Evolutionary conservation across 2,329 filamentous ascomycete genomes (phyloP).

Genomic region (Rugonectria rugulosa): DNA sequence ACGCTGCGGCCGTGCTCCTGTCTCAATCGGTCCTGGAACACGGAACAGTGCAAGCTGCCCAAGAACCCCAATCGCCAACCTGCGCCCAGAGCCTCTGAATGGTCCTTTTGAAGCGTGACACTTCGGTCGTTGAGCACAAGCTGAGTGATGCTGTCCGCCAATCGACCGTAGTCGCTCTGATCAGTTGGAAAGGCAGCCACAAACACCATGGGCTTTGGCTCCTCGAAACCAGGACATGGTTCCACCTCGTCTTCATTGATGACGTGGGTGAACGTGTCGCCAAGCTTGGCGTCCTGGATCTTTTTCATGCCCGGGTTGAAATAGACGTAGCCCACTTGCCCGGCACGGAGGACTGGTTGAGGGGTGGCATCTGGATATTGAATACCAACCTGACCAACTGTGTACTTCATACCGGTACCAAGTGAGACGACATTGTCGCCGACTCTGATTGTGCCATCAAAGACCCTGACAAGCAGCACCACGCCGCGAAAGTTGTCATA

Average conservation of each 20-base stretch:
- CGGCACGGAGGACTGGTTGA: slow-evolving; percentile 81
- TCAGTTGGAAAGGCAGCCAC: slow-evolving; percentile 96
- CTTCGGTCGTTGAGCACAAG: slow-evolving; percentile 94
- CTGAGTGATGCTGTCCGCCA: slow-evolving; percentile 94
- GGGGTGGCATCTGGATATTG: slow-evolving; percentile 90
- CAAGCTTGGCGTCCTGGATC: slow-evolving; percentile 93
- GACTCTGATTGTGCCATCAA: slow-evolving; percentile 83
- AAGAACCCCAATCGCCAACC: slow-evolving; percentile 95
- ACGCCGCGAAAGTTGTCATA: slow-evolving; percentile 97
- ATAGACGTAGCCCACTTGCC: slow-evolving; percentile 94
- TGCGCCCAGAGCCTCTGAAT: slow-evolving; percentile 89
- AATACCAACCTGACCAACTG: slow-evolving; percentile 94
- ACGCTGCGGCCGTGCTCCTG: slow-evolving; percentile 95
- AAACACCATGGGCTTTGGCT: slow-evolving; percentile 98
- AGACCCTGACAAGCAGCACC: slow-evolving; percentile 87
- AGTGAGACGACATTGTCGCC: slow-evolving; percentile 90
- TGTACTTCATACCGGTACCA: slow-evolving; percentile 88
- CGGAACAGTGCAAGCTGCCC: slow-evolving; percentile 97
- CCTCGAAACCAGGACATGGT: slow-evolving; percentile 90
- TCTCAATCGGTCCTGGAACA: slow-evolving; percentile 93
- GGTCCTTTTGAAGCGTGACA: slow-evolving; percentile 92
- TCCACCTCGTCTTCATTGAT: slow-evolving; percentile 79
- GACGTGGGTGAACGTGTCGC: slow-evolving; percentile 89
- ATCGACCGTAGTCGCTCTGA: slow-evolving; percentile 82
- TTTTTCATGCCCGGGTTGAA: slow-evolving; percentile 99